Evolutionary conservation across 2,329 filamentous ascomycete species (phyloP).

Genomic region (Colletotrichum lupini): DNA sequence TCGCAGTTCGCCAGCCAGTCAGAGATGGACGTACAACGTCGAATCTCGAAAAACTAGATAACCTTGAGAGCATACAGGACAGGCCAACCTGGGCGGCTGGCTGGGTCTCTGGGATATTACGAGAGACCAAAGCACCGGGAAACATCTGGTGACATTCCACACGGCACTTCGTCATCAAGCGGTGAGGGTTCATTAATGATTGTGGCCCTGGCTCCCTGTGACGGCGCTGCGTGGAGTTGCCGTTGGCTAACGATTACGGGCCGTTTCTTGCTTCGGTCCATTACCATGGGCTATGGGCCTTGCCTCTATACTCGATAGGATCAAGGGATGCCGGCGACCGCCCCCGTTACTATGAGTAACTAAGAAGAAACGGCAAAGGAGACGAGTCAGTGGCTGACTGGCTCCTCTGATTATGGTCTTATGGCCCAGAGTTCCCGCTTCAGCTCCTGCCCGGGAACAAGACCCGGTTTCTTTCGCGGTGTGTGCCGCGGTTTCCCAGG

Average conservation of each 20-base stretch:
- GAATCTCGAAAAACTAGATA: constrained; percentile 13
- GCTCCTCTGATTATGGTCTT: not conserved
- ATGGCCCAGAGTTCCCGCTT: not conserved
- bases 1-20: constrained; percentile 1
- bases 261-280: constrained; percentile 28
- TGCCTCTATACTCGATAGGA: not conserved
- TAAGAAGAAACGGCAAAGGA: constrained; percentile 13
- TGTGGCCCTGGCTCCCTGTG: not conserved
- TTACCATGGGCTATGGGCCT: not conserved
- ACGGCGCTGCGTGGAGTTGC: constrained; percentile 22
- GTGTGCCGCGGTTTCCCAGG: constrained; percentile 9
- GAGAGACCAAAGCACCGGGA: constrained; percentile 17
- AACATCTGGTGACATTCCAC: constrained; percentile 30
- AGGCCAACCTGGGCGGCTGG: constrained; percentile 6
- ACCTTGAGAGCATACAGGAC: constrained; percentile 1
- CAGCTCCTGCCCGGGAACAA: not conserved
- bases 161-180: constrained; percentile 31
- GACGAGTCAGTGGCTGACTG: constrained; percentile 23
- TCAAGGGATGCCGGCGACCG: not conserved
- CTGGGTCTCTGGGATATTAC: constrained; percentile 14
- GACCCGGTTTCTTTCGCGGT: constrained; percentile 11
- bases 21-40: not conserved
- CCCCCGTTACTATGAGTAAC: constrained; percentile 24
- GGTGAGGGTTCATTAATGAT: constrained; percentile 24
- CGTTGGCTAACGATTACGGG: constrained; percentile 34